These are phyloP conservation scores for Prosopis cineraria DNA, from an alignment of 306 rosid species.

Conservation along the genomic window DNA sequence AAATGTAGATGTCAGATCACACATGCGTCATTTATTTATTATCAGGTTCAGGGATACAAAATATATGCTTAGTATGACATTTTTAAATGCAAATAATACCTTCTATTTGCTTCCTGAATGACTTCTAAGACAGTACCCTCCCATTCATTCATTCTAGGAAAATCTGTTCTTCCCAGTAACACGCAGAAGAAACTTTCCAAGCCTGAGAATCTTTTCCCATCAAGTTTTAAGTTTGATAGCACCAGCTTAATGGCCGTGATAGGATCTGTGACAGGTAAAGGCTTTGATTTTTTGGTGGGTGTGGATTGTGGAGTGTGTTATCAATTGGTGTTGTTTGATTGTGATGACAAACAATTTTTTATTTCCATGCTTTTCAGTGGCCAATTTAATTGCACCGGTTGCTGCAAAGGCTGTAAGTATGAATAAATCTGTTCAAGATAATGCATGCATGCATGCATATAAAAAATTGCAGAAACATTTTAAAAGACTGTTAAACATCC, in stretches of 20 bases:
- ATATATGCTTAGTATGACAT: neutral
- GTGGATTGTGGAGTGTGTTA: neutral
- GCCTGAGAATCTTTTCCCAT: constrained; percentile 33
- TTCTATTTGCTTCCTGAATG: constrained; percentile 12
- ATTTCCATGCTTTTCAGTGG: constrained; percentile 50
- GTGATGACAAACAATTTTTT: constrained; percentile 1
- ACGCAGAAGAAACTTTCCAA: constrained; percentile 28
- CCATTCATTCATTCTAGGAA: constrained; percentile 18
- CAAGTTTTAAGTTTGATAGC: constrained; percentile 42
- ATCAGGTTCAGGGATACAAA: constrained; percentile 1
- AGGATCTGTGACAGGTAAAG: constrained; percentile 64
- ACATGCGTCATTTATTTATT: neutral
- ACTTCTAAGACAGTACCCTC: neutral
- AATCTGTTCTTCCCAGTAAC: constrained; percentile 30
- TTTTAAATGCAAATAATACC: neutral
- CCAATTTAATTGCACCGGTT: constrained; percentile 58
- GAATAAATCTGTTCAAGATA: constrained; percentile 37
- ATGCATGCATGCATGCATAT: neutral
- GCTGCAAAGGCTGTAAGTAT: constrained; percentile 73
- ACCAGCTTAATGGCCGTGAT: constrained; percentile 38
- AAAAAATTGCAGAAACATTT: neutral
- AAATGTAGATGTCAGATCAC: neutral
- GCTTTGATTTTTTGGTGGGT: constrained; percentile 15
- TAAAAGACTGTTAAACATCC: neutral
- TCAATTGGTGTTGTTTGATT: constrained; percentile 19